phyloP scores from a whole-genome alignment of 192 early-diverging fungal species.

The Coemansia sp. region DNA sequence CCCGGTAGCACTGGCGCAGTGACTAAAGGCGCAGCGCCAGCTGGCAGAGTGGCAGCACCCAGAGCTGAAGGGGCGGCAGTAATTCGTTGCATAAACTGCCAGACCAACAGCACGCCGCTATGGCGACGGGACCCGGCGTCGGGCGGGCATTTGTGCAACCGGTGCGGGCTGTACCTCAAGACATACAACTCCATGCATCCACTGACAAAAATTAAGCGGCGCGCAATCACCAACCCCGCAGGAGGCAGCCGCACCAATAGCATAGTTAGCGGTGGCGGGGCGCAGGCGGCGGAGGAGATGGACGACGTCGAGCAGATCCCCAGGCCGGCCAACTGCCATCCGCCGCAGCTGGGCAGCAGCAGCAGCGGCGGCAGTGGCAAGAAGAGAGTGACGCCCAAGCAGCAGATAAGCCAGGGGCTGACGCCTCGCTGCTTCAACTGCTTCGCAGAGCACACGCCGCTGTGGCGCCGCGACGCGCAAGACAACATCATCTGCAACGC shows the following conservation, averaged over 20 bases:
- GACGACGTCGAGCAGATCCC: conserved; percentile 64
- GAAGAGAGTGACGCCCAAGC: conserved; percentile 45
- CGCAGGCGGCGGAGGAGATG: conserved; percentile 51
- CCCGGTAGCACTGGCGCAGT: not conserved
- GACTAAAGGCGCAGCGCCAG: not conserved
- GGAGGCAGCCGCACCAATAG: not conserved
- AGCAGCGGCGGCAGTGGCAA: not conserved
- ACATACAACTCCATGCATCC: conserved; percentile 53
- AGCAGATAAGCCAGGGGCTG: conserved; percentile 46
- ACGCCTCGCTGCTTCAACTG: conserved; percentile 75
- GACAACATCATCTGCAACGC: conserved; percentile 95
- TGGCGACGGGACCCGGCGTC: conserved; percentile 66
- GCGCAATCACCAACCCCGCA: conserved; percentile 19
- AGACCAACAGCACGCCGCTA: conserved; percentile 71
- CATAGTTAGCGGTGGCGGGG: conserved; percentile 16
- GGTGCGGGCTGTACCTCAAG: conserved; percentile 60
- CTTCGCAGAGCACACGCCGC: conserved; percentile 79
- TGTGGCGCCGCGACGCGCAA: conserved; percentile 90
- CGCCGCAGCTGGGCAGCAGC: conserved; percentile 9
- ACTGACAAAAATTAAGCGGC: conserved; percentile 34
- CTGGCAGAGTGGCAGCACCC: not conserved
- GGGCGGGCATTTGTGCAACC: conserved; percentile 74
- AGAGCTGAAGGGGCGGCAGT: not conserved
- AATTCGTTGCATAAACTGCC: conserved; percentile 65
- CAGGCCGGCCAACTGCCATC: conserved; percentile 39